Evolutionary conservation across 805 yeast genomes (phyloP).

Genomic region (Zygotorulaspora sp.): DNA sequence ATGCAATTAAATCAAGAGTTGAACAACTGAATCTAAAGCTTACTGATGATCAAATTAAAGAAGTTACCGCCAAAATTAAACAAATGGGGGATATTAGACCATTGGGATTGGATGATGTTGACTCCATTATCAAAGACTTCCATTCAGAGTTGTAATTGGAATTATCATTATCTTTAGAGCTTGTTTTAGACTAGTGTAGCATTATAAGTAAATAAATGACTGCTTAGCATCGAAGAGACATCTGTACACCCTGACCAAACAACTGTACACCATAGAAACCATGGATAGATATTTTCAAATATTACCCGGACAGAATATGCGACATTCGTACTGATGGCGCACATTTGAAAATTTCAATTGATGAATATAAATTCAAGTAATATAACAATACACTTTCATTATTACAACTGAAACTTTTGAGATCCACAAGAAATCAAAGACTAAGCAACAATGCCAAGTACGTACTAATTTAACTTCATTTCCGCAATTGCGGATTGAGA

Average conservation of each 20-base stretch:
- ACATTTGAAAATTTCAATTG: too few species aligned
- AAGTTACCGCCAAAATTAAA: constrained; percentile 90
- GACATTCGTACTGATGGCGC: too few species aligned
- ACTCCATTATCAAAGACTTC: constrained; percentile 88
- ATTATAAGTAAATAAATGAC: too few species aligned
- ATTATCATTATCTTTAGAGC: neutral
- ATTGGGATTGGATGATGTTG: constrained; percentile 93
- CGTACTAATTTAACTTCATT: constrained; percentile 33
- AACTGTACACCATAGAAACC: too few species aligned
- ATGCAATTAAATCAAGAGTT: constrained; percentile 95
- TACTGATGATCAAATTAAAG: constrained; percentile 92
- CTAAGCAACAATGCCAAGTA: constrained; percentile 58
- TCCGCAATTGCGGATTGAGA: neutral
- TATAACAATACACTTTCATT: neutral
- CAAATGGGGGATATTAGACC: constrained; percentile 93
- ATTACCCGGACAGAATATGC: too few species aligned
- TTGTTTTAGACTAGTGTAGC: neutral
- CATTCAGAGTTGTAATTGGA: constrained; percentile 52
- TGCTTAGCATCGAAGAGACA: too few species aligned
- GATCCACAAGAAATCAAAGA: constrained; percentile 14
- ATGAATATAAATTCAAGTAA: neutral
- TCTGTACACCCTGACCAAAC: too few species aligned
- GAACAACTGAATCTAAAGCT: constrained; percentile 90
- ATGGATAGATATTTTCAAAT: too few species aligned
- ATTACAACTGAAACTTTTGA: neutral